Evolutionary conservation across 352 stramenopile genomes (phyloP).

Genomic region (Phytopythium sindhum): DNA sequence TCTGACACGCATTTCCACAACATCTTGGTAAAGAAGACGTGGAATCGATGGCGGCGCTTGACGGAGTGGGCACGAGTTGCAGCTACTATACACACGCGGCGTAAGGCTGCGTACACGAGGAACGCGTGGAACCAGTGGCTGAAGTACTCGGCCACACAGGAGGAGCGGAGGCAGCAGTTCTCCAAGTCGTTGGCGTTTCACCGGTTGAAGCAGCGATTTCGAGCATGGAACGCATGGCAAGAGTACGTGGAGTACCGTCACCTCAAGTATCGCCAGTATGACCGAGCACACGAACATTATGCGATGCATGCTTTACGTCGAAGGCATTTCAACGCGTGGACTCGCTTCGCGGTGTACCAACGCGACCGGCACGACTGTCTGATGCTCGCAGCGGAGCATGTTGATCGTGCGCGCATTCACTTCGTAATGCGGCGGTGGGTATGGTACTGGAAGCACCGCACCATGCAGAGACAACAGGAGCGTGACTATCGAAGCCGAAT

Average conservation of each 20-base stretch:
- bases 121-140: conserved; percentile 14
- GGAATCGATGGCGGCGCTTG: conserved; percentile 17
- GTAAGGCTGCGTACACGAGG: conserved; percentile 1
- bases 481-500: neutral
- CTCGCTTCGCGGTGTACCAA: neutral
- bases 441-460: neutral
- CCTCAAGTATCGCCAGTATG: neutral
- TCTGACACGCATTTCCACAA: conserved; percentile 17
- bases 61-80: conserved; percentile 13
- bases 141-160: neutral
- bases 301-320: neutral
- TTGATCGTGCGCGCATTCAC: neutral
- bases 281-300: neutral
- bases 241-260: conserved; percentile 10
- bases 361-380: neutral
- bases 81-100: conserved; percentile 8
- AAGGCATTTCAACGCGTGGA: neutral
- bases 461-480: neutral
- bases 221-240: conserved; percentile 20
- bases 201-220: neutral
- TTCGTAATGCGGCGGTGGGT: neutral
- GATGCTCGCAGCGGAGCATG: conserved; percentile 1
- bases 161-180: conserved; percentile 9
- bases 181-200: conserved; percentile 6
- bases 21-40: conserved; percentile 18